These are phyloP conservation scores for Gastrodia elata DNA, from an alignment of 106 monocot species.

Conservation along the genomic window DNA sequence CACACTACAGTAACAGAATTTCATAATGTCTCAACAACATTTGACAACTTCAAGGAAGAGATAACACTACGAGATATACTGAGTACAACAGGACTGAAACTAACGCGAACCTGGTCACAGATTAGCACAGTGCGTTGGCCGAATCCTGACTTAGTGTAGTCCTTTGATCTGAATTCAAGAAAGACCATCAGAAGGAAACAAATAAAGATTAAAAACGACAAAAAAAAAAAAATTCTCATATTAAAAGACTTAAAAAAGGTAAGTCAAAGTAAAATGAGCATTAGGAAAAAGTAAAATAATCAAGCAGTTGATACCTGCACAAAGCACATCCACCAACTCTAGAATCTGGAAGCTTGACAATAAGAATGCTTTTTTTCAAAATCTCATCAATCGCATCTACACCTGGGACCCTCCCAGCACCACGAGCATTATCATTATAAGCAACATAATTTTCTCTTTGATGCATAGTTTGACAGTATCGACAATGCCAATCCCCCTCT, in stretches of 20 bases:
- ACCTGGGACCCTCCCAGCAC: conserved; percentile 83
- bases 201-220: neutral
- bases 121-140: conserved; percentile 71
- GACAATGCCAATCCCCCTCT: conserved; percentile 72
- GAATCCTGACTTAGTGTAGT: conserved; percentile 64
- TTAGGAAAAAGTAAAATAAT: neutral
- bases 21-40: neutral
- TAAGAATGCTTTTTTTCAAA: conserved; percentile 56
- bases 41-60: neutral
- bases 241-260: neutral
- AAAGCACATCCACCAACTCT: conserved; percentile 66
- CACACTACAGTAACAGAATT: conserved; percentile 47
- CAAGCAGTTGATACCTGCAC: conserved; percentile 48
- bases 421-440: conserved; percentile 70
- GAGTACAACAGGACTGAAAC: neutral
- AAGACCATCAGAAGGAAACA: neutral
- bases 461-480: conserved; percentile 61
- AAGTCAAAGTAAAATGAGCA: neutral
- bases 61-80: neutral
- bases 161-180: conserved; percentile 48
- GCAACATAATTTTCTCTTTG: conserved; percentile 30
- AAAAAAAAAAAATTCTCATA: neutral
- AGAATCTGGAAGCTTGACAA: conserved; percentile 41
- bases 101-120: conserved; percentile 79
- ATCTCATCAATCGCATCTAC: conserved; percentile 84